Evolutionary conservation across 768 basidiomycete species (phyloP), one percentile per base, ranked within the genome.

Genomic region (Nevesoporus exiguus): DNA sequence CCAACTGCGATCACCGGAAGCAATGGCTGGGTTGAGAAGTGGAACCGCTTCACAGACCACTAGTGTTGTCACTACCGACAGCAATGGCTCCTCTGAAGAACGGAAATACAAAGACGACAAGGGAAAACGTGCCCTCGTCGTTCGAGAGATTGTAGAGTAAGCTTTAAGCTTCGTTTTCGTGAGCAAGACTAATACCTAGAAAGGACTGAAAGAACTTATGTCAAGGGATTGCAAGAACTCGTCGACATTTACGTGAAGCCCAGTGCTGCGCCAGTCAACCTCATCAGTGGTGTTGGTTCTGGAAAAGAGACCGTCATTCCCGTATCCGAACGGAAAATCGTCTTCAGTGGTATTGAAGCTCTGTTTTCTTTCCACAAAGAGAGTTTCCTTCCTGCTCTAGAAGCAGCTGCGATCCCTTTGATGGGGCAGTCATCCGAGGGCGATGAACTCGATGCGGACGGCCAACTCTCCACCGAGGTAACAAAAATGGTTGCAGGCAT

Each of bases 171-270:
- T 22, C 34, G 21, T 7, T 15, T 43, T 48, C n/a, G 34, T 11
- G n/a, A 24, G 29, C 14, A 22, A 43, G 17, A 25, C 58, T 68
- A 31, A 68, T 42, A 9, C 21, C 53, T n/a, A 30, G 59, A 33
- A 64, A 93, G 92, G 63, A 98, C 96, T 41, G 97, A 99, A 72
- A 80, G 89, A 56, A 93, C 94, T 2, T 99, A 99, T 71, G 91
- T 96, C 56, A 88, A 88, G 59, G 90, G 93, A n/a, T 74, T 99
- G 30, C 86, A 91, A 65, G 96, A 97, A 69, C 82, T 99, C 9
- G 85, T 95, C 47, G 90, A 93, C 54, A 96, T 99, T 47, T 99
- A 98, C 66, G 90, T 98, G 73, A 88, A 84, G 66, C 93, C 94
- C 41, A 86, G 88, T 6, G 77, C 82, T 10, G 80, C 80, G 24